Conservation (phyloP, 495 filamentous ascomycete species). For the Penicillium odoratum region DNA sequence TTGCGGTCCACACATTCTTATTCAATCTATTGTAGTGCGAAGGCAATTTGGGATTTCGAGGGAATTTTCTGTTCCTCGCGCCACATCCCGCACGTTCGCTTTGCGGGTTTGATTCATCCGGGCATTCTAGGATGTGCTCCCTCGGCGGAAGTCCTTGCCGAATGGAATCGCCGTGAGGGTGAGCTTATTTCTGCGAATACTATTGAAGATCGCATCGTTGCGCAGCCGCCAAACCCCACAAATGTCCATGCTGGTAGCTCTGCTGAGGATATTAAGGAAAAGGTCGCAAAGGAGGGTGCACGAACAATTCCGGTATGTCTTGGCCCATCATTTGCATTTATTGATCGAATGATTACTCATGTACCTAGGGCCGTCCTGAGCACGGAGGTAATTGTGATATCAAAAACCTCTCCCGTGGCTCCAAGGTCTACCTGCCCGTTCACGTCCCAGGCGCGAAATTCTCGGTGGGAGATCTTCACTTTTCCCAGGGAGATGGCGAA, state of each 20-base stretch:
- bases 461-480: constrained; percentile 89
- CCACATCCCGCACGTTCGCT: constrained; percentile 87
- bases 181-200: constrained; percentile 70
- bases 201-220: constrained; percentile 71
- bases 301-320: constrained; percentile 72
- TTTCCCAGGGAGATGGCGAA: constrained; percentile 88
- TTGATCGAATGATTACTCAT: background rate
- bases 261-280: constrained; percentile 59
- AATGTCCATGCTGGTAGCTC: constrained; percentile 75
- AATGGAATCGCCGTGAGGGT: constrained; percentile 80
- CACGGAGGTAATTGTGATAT: constrained; percentile 78
- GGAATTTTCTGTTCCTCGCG: constrained; percentile 90
- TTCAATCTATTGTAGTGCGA: constrained; percentile 55
- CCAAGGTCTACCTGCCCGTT: constrained; percentile 87
- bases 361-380: constrained; percentile 47
- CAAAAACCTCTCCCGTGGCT: constrained; percentile 84
- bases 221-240: constrained; percentile 69
- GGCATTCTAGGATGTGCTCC: constrained; percentile 93
- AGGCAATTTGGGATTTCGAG: constrained; percentile 98
- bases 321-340: background rate
- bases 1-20: background rate
- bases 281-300: constrained; percentile 84
- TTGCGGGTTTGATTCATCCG: constrained; percentile 90
- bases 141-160: constrained; percentile 63
- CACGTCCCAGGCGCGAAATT: constrained; percentile 88